These are phyloP conservation scores for Pyrenochaeta sp. DNA, from an alignment of 2,329 filamentous ascomycete genomes.

Conservation along the genomic window DNA sequence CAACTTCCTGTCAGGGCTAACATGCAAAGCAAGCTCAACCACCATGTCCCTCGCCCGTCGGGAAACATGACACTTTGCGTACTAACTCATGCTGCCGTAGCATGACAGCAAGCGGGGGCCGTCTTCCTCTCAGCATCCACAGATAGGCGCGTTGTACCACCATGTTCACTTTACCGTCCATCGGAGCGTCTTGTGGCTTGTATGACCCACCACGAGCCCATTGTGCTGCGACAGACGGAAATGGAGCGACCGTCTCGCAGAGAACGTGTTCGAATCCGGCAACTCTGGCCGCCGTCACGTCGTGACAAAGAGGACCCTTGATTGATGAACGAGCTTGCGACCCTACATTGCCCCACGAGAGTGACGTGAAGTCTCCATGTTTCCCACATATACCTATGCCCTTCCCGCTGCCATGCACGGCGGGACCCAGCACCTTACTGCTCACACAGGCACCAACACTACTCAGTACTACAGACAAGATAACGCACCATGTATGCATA, in stretches of 20 bases:
- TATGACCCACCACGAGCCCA: slow-evolving; percentile 28
- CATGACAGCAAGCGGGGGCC: slow-evolving; percentile 24
- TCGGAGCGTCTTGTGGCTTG: slow-evolving; percentile 28
- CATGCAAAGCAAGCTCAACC: slow-evolving; percentile 7
- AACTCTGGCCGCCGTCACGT: slow-evolving; percentile 30
- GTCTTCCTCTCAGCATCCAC: slow-evolving; percentile 13
- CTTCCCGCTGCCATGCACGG: slow-evolving; percentile 7
- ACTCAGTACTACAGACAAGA: slow-evolving; percentile 17
- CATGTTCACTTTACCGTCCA: slow-evolving; percentile 38
- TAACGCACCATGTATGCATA: slow-evolving; percentile 44
- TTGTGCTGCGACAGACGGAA: slow-evolving; percentile 14
- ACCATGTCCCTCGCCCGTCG: slow-evolving; percentile 4
- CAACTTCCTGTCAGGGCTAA: slow-evolving; percentile 4
- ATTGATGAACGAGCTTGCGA: slow-evolving; percentile 25
- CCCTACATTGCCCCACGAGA: slow-evolving; percentile 15
- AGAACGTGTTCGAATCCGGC: slow-evolving; percentile 23
- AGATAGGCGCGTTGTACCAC: slow-evolving; percentile 44
- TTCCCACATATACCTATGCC: slow-evolving; percentile 26
- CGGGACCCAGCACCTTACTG: slow-evolving; percentile 7
- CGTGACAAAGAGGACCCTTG: slow-evolving; percentile 34
- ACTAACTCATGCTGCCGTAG: slow-evolving; percentile 36
- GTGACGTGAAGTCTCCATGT: slow-evolving; percentile 29
- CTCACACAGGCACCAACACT: slow-evolving; percentile 8
- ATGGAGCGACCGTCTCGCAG: slow-evolving; percentile 14
- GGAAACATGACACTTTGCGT: slow-evolving; percentile 6